phyloP scores from a whole-genome alignment of 805 yeast genomes.

The Candida nonsorbophila region DNA sequence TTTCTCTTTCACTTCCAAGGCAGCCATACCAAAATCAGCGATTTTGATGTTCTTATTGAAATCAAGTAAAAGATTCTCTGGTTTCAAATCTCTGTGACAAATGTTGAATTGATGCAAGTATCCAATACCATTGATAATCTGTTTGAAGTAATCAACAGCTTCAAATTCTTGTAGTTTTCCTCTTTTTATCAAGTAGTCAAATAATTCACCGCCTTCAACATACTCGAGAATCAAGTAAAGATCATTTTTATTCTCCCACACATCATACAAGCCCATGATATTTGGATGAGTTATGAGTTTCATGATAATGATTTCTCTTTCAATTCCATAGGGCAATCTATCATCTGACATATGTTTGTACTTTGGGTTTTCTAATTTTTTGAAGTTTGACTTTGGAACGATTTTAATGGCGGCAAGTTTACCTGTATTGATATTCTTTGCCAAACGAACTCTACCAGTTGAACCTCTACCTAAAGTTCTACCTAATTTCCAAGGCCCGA shows the following conservation, averaged over 20 bases:
- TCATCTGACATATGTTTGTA: constrained; percentile 31
- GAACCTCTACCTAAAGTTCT: constrained; percentile 95
- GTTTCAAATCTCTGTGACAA: constrained; percentile 84
- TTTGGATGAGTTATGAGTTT: constrained; percentile 73
- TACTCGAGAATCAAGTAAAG: constrained; percentile 86
- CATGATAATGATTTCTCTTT: constrained; percentile 82
- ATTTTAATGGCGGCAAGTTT: constrained; percentile 95
- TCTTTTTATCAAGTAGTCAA: constrained; percentile 82
- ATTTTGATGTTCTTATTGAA: constrained; percentile 84
- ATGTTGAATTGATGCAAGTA: constrained; percentile 84
- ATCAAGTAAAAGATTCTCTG: constrained; percentile 76
- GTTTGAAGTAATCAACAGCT: constrained; percentile 85
- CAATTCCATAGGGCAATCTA: constrained; percentile 75
- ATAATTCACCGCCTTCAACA: constrained; percentile 95
- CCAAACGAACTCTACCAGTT: constrained; percentile 90
- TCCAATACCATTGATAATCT: constrained; percentile 75
- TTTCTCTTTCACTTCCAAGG: constrained; percentile 77
- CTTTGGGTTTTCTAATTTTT: constrained; percentile 42
- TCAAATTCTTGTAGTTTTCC: constrained; percentile 87
- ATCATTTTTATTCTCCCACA: constrained; percentile 82
- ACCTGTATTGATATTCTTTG: constrained; percentile 79
- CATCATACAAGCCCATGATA: constrained; percentile 74
- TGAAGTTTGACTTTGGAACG: constrained; percentile 79
- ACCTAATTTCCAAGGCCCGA: constrained; percentile 97
- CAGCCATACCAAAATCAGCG: constrained; percentile 99